Conservation (phyloP, 805 yeast species). For the Starmerella asiatica region DNA sequence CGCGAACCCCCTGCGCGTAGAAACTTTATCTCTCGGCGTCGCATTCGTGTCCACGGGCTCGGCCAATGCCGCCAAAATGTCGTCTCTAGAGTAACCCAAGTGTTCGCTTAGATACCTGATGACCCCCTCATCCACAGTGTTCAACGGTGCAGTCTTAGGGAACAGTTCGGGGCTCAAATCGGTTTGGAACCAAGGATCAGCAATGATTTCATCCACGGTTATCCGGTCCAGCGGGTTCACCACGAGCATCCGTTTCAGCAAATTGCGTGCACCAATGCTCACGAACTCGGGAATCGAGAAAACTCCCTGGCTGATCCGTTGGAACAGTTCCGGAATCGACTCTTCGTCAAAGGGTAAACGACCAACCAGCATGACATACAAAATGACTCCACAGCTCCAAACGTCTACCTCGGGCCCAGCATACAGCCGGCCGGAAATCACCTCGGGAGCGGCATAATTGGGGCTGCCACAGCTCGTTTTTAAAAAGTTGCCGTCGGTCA, state of each 20-base stretch:
- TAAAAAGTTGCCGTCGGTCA: conserved; percentile 94
- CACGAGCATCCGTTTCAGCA: conserved; percentile 79
- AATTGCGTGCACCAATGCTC: conserved; percentile 69
- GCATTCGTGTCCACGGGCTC: too few relatives aligned
- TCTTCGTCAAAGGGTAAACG: conserved; percentile 94
- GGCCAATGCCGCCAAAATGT: conserved; percentile 49
- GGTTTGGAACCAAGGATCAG: conserved; percentile 84
- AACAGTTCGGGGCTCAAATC: conserved; percentile 68
- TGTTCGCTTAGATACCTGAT: conserved; percentile 62
- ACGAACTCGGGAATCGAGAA: conserved; percentile 79
- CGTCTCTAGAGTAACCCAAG: conserved; percentile 81
- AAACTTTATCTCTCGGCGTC: too few relatives aligned
- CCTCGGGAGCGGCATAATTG: conserved; percentile 96
- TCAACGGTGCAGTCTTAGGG: conserved; percentile 32
- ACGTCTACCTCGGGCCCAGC: conserved; percentile 98
- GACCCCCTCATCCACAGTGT: conserved; percentile 52
- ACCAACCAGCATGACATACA: conserved; percentile 92
- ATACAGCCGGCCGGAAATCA: conserved; percentile 80
- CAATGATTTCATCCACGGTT: conserved; percentile 81
- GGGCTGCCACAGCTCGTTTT: conserved; percentile 95
- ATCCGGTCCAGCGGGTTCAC: conserved; percentile 90
- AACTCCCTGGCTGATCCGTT: conserved; percentile 84
- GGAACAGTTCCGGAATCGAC: conserved; percentile 84
- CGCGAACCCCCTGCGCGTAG: too few relatives aligned
- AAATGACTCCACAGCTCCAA: conserved; percentile 92